phyloP scores from a whole-genome alignment of 495 filamentous ascomycete genomes.

The Xylaria cubensis region DNA sequence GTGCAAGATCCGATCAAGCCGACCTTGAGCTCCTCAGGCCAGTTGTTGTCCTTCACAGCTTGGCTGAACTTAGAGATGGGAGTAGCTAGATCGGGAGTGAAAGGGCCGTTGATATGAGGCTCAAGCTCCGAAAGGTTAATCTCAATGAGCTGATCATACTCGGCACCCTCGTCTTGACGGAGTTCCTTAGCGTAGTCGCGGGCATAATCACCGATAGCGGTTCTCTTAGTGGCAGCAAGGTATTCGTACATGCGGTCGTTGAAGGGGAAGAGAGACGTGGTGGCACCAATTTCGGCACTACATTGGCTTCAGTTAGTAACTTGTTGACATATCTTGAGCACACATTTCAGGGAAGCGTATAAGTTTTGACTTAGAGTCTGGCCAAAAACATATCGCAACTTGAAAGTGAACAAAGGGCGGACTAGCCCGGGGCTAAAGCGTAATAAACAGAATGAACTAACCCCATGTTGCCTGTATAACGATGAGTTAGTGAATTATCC shows the following conservation, averaged over 20 bases:
- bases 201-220: constrained; percentile 87
- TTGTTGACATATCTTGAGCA: neutral
- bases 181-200: constrained; percentile 85
- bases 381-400: neutral
- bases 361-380: neutral
- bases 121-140: constrained; percentile 94
- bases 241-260: constrained; percentile 98
- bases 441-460: constrained; percentile 26
- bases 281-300: constrained; percentile 90
- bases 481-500: neutral
- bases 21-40: constrained; percentile 97
- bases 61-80: constrained; percentile 97
- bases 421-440: neutral
- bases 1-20: constrained; percentile 98
- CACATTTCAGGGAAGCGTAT: neutral
- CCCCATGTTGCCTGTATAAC: constrained; percentile 66
- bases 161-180: constrained; percentile 86
- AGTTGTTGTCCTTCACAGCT: constrained; percentile 90
- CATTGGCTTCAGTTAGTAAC: constrained; percentile 2
- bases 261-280: constrained; percentile 98
- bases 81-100: constrained; percentile 99
- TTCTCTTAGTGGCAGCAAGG: constrained; percentile 89
- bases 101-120: constrained; percentile 98
- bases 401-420: neutral
- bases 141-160: constrained; percentile 97